Evolutionary conservation across 2,329 filamentous ascomycete genomes (phyloP).

Genomic region (Fusarium equiseti): DNA sequence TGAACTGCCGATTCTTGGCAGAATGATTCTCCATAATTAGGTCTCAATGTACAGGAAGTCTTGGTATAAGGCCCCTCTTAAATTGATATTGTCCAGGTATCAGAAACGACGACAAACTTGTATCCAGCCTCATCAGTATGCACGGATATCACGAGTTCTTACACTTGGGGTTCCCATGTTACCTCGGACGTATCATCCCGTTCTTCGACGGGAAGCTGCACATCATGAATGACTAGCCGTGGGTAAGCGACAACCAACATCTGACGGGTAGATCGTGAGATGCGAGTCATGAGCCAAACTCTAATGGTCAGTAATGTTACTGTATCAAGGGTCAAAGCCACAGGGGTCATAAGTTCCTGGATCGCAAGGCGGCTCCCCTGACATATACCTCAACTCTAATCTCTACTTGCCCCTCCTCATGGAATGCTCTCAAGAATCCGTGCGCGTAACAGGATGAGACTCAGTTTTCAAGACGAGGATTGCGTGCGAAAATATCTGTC

Average conservation of each 20-base stretch:
- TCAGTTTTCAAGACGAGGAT: not conserved
- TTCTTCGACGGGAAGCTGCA: not conserved
- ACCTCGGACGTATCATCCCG: not conserved
- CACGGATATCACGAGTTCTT: not conserved
- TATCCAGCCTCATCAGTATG: not conserved
- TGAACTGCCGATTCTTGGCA: not conserved
- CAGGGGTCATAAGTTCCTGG: not conserved
- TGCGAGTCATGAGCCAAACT: not conserved
- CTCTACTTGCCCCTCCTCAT: not conserved
- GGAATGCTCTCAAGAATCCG: not conserved
- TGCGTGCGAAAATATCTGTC: not conserved
- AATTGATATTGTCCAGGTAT: not conserved
- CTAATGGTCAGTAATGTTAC: not conserved
- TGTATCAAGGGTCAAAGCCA: not conserved
- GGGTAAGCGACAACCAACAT: not conserved
- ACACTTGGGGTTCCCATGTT: not conserved
- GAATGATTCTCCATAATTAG: not conserved
- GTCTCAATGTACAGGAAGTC: not conserved
- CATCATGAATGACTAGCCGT: not conserved
- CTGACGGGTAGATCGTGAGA: not conserved
- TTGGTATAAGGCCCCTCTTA: no score
- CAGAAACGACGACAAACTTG: not conserved
- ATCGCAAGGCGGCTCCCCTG: not conserved
- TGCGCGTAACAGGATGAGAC: not conserved
- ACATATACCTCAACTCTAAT: not conserved